Base-by-base conservation (phyloP, 805 yeast genomes). In the Barnettozyma populi region DNA sequence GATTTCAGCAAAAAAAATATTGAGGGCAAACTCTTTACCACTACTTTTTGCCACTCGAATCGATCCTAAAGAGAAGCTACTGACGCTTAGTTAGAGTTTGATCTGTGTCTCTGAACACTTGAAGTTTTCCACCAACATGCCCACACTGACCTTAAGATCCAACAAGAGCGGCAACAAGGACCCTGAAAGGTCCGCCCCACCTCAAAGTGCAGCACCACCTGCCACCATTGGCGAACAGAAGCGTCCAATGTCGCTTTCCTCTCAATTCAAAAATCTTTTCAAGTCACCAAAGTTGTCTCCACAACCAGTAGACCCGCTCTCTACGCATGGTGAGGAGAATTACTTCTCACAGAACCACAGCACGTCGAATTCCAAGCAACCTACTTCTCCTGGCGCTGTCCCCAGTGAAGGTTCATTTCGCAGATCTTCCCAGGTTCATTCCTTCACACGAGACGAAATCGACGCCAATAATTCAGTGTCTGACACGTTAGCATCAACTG, bases 401-500 rank as follows among this genome's bases (percentile, higher is more conserved):
- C 13, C 32, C 13, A 29, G n/a, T 29, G 32, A 29, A 13, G 32
- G 32, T 29, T 29, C 32, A 29, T 11, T 29, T n/a, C 16, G 32
- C 16, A 11, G 32, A 29, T 13, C 14, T 16, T 29, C 32, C 32
- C 32, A 18, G 23, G 23, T 7, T 18, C 20, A 35, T 2, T 8
- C 23, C 23, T 35, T 35, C 37, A 14, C 23, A 8, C 11, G 14
- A 35, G 37, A 35, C 5, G 37, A 35, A 35, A 35, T 35, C 11
- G 37, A 18, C 7, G 23, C 5, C 23, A 35, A 35, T 23, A 16
- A 16, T 35, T 10, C 37, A 4, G 5, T 44, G 16, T 23, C 43
- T 25, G 32, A 38, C 19, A 24, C 36, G 7, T 31, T 43, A 18
- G 44, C 38, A 41, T 37, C 44, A 10, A 41, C 36, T 13, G 47